These are phyloP conservation scores for Eutrema heterophyllum DNA, from an alignment of 345 rosid genomes.

Conservation along the genomic window DNA sequence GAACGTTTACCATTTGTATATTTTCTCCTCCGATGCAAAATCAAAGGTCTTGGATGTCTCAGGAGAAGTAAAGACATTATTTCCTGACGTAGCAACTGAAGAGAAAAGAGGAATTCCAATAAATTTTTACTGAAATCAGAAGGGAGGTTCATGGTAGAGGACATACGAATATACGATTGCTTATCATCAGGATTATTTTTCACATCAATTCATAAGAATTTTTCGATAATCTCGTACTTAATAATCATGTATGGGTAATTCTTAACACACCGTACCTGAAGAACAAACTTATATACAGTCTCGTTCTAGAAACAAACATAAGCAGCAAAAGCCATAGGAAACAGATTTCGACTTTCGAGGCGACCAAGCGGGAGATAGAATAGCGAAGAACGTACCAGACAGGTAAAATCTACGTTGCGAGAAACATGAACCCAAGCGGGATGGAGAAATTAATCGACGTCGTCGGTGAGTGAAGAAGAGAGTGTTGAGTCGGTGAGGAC, in stretches of 20 bases:
- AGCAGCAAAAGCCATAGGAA: neutral
- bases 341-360: neutral
- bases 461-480: constrained; percentile 56
- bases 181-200: neutral
- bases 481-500: constrained; percentile 63
- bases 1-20: constrained; percentile 67
- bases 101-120: neutral
- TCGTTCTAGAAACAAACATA: neutral
- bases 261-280: neutral
- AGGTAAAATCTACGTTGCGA: constrained; percentile 6
- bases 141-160: neutral
- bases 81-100: constrained; percentile 60
- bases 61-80: constrained; percentile 62
- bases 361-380: neutral
- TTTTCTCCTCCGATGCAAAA: constrained; percentile 81
- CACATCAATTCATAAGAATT: neutral
- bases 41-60: constrained; percentile 82
- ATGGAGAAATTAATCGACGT: constrained; percentile 21
- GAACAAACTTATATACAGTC: neutral
- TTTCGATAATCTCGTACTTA: neutral
- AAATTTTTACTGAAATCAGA: neutral
- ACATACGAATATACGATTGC: neutral
- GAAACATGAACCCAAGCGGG: constrained; percentile 9
- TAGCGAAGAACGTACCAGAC: neutral
- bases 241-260: neutral